Evolutionary conservation across 1,284 basidiomycete species (phyloP).

Genomic region (Ustilago nuda): DNA sequence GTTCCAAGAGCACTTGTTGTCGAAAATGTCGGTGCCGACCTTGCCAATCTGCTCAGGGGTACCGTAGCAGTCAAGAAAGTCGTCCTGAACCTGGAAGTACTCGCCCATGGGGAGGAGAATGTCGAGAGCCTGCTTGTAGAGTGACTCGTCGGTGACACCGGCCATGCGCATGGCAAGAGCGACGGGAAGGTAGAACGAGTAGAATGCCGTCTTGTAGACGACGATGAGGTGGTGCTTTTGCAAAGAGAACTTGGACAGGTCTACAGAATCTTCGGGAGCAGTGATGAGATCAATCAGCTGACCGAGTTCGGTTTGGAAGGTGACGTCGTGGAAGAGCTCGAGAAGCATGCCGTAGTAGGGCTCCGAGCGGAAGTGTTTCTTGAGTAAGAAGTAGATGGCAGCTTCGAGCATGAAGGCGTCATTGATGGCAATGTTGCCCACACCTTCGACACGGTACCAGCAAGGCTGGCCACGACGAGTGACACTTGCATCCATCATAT

Average conservation of each 20-base stretch:
- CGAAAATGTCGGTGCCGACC: conserved; percentile 96
- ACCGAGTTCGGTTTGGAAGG: conserved; percentile 94
- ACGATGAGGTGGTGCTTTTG: conserved; percentile 92
- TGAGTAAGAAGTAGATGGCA: conserved; percentile 90
- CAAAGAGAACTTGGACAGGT: conserved; percentile 85
- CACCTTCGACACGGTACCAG: conserved; percentile 78
- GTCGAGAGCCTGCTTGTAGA: conserved; percentile 82
- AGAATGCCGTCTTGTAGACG: conserved; percentile 96
- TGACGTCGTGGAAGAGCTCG: conserved; percentile 90
- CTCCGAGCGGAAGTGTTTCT: conserved; percentile 85
- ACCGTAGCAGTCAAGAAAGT: conserved; percentile 93
- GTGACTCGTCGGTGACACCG: conserved; percentile 77
- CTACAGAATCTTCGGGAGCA: conserved; percentile 88
- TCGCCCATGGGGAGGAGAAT: conserved; percentile 94
- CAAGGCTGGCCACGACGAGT: conserved; percentile 98
- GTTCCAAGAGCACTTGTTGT: conserved; percentile 99
- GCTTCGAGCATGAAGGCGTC: conserved; percentile 96
- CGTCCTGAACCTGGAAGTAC: conserved; percentile 99
- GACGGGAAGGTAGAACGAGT: conserved; percentile 98
- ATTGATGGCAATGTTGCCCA: conserved; percentile 93
- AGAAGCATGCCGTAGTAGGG: conserved; percentile 87
- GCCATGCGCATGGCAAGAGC: conserved; percentile 88
- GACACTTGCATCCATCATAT: conserved; percentile 95
- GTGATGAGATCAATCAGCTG: conserved; percentile 96
- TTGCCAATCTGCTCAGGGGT: conserved; percentile 94